These are phyloP conservation scores for Fusarium chaquense DNA, from an alignment of 2,329 filamentous ascomycete species.

Conservation along the genomic window DNA sequence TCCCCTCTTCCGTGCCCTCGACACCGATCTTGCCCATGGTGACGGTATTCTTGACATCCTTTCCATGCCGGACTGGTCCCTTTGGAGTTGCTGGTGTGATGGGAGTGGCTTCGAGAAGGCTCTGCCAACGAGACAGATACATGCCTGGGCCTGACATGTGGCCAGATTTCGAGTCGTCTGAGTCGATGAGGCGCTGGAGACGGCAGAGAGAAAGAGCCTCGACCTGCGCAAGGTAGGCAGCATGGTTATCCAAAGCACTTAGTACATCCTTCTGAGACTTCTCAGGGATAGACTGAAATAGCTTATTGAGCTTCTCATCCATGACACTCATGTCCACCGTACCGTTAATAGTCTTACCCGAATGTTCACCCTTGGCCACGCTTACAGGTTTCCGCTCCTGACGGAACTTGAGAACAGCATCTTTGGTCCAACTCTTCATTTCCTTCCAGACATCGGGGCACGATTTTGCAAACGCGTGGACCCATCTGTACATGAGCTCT, in stretches of 20 bases:
- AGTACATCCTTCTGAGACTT: constrained; percentile 61
- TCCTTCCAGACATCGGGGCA: constrained; percentile 73
- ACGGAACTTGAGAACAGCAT: constrained; percentile 68
- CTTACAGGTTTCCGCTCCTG: constrained; percentile 35
- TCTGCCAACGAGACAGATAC: constrained; percentile 79
- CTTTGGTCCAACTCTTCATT: constrained; percentile 71
- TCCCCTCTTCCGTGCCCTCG: constrained; percentile 45
- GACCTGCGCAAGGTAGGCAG: constrained; percentile 68
- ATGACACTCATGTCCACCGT: constrained; percentile 51
- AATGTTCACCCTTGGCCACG: neutral
- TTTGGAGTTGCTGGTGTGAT: constrained; percentile 70
- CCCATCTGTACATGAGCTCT: constrained; percentile 73
- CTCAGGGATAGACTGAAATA: constrained; percentile 61
- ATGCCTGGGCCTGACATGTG: constrained; percentile 74
- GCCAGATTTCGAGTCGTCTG: constrained; percentile 43
- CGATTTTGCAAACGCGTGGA: constrained; percentile 76
- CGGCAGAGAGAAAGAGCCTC: constrained; percentile 65
- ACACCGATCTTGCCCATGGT: constrained; percentile 60
- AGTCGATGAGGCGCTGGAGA: constrained; percentile 68
- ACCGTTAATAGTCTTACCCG: constrained; percentile 18
- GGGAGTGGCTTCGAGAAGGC: constrained; percentile 74
- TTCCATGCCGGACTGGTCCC: constrained; percentile 66
- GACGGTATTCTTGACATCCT: constrained; percentile 61
- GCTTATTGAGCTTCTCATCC: constrained; percentile 54
- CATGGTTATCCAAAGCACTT: constrained; percentile 69